Conservation (phyloP, 129 eudicot species). For the Saussurea involucrata region DNA sequence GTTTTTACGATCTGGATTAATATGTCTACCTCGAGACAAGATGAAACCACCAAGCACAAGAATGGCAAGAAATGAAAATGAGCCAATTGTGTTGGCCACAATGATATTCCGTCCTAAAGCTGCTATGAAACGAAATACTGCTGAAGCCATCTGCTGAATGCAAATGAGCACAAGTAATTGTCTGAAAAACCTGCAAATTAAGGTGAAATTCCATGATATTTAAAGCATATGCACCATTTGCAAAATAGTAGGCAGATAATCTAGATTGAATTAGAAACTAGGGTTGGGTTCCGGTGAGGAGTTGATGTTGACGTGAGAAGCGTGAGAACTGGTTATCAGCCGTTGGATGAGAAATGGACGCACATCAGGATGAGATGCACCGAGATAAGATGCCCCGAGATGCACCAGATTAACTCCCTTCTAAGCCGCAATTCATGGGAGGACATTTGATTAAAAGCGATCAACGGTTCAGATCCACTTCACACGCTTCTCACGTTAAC, state of each 20-base stretch:
- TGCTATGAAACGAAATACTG: conserved; percentile 64
- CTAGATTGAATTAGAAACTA: neutral
- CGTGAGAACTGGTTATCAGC: no score
- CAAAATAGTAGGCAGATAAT: neutral
- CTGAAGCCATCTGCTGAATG: conserved; percentile 69
- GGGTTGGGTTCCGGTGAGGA: no score
- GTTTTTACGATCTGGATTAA: neutral
- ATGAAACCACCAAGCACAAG: conserved; percentile 81
- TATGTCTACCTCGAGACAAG: conserved; percentile 49
- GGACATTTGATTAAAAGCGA: no score
- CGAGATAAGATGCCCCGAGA: no score
- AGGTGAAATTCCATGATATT: neutral
- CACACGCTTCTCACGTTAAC: no score
- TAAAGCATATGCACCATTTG: neutral
- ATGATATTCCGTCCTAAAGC: conserved; percentile 71
- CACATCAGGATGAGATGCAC: no score
- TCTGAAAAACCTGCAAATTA: conserved; percentile 61
- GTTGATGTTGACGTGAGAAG: no score
- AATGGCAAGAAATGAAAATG: conserved; percentile 55
- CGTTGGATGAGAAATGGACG: no score
- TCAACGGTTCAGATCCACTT: no score
- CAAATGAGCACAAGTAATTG: conserved; percentile 52
- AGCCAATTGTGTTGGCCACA: conserved; percentile 82
- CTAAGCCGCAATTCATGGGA: no score
- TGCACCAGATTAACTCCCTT: no score